These are phyloP conservation scores for Zygosaccharomyces kombuchaensis DNA, from an alignment of 805 yeast genomes.

Conservation along the genomic window DNA sequence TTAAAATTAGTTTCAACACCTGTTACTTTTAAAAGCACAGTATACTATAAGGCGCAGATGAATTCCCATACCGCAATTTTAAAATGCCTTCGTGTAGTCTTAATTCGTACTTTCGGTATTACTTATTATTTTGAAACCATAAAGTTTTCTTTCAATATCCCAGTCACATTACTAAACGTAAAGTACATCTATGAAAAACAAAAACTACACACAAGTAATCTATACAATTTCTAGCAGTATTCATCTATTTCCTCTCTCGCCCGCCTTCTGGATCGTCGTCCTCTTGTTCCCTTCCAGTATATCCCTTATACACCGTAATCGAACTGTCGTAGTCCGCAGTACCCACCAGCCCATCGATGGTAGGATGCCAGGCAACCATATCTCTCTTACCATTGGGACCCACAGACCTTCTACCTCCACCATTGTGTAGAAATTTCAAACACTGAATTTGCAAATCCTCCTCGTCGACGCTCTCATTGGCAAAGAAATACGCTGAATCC, in stretches of 20 bases:
- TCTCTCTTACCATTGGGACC: conserved; percentile 21
- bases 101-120: too few species aligned
- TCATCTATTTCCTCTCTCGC: conserved; percentile 14
- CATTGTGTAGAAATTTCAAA: conserved; percentile 29
- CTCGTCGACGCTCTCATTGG: conserved; percentile 43
- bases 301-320: conserved; percentile 29
- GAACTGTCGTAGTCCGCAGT: conserved; percentile 29
- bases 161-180: neutral
- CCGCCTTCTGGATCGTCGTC: conserved; percentile 12
- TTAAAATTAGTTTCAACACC: too few species aligned
- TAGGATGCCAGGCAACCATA: conserved; percentile 30
- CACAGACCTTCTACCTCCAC: conserved; percentile 29
- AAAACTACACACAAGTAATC: neutral
- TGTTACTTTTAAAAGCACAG: too few species aligned
- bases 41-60: too few species aligned
- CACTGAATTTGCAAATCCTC: conserved; percentile 36
- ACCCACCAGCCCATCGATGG: conserved; percentile 26
- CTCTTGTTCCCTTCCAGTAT: conserved; percentile 24
- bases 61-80: too few species aligned
- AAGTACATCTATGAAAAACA: neutral
- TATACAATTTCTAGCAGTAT: neutral
- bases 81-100: too few species aligned
- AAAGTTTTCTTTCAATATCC: neutral
- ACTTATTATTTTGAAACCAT: too few species aligned
- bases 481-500: conserved; percentile 37